Percentiles rank a stretch among this genome's conserved stretches.
These are phyloP conservation scores for Grosmannia clavigera DNA, from an alignment of 2,329 filamentous ascomycete species.

Conservation along the genomic window DNA sequence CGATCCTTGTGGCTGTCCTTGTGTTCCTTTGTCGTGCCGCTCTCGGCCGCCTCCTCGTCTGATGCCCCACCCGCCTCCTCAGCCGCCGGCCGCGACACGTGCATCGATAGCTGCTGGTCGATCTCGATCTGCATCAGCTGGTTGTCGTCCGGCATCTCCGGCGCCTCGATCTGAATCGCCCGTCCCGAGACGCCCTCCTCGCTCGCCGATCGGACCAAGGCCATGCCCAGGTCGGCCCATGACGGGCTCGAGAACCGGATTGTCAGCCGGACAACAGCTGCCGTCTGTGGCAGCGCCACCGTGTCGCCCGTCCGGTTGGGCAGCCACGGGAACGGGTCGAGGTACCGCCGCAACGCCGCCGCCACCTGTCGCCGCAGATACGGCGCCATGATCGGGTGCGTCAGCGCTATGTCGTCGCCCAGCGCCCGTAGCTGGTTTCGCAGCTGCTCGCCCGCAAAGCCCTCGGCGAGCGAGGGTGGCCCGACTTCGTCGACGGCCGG, in stretches of 20 bases:
- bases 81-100: not conserved
- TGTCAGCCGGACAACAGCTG: constrained; percentile 11
- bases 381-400: constrained; percentile 48
- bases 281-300: no score
- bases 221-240: constrained; percentile 31
- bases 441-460: constrained; percentile 49
- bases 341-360: constrained; percentile 34
- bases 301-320: constrained; percentile 32
- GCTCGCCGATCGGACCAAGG: constrained; percentile 24
- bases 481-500: constrained; percentile 50
- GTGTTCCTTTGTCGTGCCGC: not conserved
- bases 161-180: constrained; percentile 23
- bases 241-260: constrained; percentile 22
- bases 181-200: constrained; percentile 22
- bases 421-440: constrained; percentile 42
- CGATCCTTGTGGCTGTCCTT: constrained; percentile 15
- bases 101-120: constrained; percentile 19
- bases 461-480: constrained; percentile 50
- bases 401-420: constrained; percentile 41
- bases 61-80: not conserved
- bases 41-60: not conserved
- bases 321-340: constrained; percentile 52
- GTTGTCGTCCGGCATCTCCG: constrained; percentile 23
- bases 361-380: constrained; percentile 42
- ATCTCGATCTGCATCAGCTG: constrained; percentile 27